These are phyloP conservation scores for Termitomyces sp. DNA, from an alignment of 768 basidiomycete species.

Conservation along the genomic window DNA sequence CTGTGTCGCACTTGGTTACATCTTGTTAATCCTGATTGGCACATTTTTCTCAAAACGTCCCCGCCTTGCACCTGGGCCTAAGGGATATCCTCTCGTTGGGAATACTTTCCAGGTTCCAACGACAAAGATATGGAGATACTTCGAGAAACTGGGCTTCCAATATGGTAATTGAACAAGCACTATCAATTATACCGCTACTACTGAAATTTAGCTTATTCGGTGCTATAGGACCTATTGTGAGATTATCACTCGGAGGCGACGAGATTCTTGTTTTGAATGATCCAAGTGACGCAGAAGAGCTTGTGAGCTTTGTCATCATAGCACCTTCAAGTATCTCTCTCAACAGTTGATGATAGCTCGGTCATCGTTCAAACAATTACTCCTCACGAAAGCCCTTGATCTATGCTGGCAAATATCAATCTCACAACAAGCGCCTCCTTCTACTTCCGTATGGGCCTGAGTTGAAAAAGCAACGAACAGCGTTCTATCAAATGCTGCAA, in stretches of 20 bases:
- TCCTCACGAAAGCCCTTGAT: constrained; percentile 8
- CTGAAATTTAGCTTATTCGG: not conserved
- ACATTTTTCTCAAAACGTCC: not conserved
- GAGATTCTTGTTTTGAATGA: constrained; percentile 9
- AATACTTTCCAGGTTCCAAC: constrained; percentile 10
- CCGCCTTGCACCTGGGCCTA: constrained; percentile 5
- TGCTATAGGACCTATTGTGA: constrained; percentile 1
- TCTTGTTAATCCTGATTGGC: not conserved
- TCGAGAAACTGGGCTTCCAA: constrained; percentile 5
- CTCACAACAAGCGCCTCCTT: constrained; percentile 9
- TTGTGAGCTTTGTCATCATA: not conserved
- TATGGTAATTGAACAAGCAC: not conserved
- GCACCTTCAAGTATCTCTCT: not conserved
- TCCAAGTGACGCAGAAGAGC: constrained; percentile 7
- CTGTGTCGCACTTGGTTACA: not conserved
- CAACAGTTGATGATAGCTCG: not conserved
- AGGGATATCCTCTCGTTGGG: constrained; percentile 6
- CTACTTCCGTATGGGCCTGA: constrained; percentile 10
- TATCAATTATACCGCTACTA: too few species aligned
- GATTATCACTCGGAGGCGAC: constrained; percentile 7
- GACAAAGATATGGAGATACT: constrained; percentile 8
- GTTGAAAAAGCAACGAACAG: constrained; percentile 11
- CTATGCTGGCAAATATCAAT: constrained; percentile 10
- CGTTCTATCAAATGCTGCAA: constrained; percentile 11
- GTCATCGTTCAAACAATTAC: constrained; percentile 7